phyloP scores from a whole-genome alignment of 805 yeast species.

The Lachancea sp. region DNA sequence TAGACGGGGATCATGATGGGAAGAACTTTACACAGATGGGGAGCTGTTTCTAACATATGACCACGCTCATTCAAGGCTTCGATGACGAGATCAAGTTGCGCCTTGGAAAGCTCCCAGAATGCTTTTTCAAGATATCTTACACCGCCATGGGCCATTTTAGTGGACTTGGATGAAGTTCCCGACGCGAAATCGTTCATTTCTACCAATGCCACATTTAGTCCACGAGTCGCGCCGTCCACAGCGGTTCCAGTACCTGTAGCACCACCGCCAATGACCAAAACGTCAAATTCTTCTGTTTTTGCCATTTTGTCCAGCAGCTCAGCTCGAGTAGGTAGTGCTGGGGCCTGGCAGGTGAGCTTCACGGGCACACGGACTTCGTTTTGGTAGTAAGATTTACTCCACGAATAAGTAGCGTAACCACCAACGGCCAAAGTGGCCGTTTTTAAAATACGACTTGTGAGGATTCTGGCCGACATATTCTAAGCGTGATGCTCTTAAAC shows the following conservation, averaged over 20 bases:
- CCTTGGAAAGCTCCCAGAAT: conserved; percentile 83
- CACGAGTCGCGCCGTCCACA: conserved; percentile 84
- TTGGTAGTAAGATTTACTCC: conserved; percentile 2
- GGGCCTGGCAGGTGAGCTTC: conserved; percentile 3
- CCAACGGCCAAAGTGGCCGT: conserved; percentile 6
- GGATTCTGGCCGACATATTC: conserved; percentile 4
- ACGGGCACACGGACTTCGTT: conserved; percentile 6
- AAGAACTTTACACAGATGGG: conserved; percentile 76
- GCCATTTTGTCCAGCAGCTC: conserved; percentile 44
- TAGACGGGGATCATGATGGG: conserved; percentile 97
- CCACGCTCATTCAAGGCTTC: conserved; percentile 87
- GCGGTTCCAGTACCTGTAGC: conserved; percentile 95
- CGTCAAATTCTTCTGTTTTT: conserved; percentile 55
- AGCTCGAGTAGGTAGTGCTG: conserved; percentile 42
- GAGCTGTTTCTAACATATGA: conserved; percentile 82
- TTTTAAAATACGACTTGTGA: conserved; percentile 1
- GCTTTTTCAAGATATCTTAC: conserved; percentile 94
- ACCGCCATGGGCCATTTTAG: conserved; percentile 97
- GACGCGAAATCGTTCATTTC: conserved; percentile 88
- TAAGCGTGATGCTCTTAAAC: no score
- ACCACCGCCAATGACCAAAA: conserved; percentile 92
- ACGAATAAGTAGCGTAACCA: conserved; percentile 4
- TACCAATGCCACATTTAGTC: conserved; percentile 78
- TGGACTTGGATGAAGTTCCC: conserved; percentile 89
- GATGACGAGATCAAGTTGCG: conserved; percentile 79